phyloP scores from a whole-genome alignment of 257 asterid species.

The Avicennia marina region DNA sequence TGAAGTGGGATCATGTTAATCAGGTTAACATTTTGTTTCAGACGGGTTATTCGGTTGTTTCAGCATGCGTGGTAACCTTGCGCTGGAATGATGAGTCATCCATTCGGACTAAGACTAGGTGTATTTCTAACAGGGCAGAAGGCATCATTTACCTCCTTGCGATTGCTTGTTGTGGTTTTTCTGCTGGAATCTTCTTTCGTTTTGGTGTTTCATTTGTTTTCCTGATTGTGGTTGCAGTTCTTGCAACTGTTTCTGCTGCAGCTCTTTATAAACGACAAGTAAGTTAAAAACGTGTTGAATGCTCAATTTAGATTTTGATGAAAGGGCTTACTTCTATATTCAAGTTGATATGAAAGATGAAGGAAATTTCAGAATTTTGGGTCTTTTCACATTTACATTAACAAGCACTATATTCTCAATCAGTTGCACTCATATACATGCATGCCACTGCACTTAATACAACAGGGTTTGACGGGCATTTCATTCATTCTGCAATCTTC shows the following conservation, averaged over 20 bases:
- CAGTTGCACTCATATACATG: too few relatives aligned
- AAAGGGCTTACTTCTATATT: not conserved
- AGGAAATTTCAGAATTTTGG: not conserved
- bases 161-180: constrained; percentile 72
- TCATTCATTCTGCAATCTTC: too few relatives aligned
- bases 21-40: constrained; percentile 35
- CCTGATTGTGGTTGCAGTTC: constrained; percentile 46
- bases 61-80: constrained; percentile 84
- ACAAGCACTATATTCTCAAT: not conserved
- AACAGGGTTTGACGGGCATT: too few relatives aligned
- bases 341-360: not conserved
- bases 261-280: constrained; percentile 74
- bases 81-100: constrained; percentile 67
- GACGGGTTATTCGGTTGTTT: constrained; percentile 96
- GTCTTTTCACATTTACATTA: too few relatives aligned
- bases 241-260: constrained; percentile 49
- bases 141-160: constrained; percentile 63
- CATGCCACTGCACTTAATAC: too few relatives aligned
- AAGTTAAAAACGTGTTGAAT: constrained; percentile 25
- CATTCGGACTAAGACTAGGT: constrained; percentile 27
- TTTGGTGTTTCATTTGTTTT: constrained; percentile 53
- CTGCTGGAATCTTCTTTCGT: constrained; percentile 65
- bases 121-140: constrained; percentile 53
- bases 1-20: constrained; percentile 12
- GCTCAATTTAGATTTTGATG: constrained; percentile 3